Evolutionary conservation across 164 flowering plant genomes (phyloP), one percentile per base, ranked within the genome.

Genomic region (Vitis rupestris): DNA sequence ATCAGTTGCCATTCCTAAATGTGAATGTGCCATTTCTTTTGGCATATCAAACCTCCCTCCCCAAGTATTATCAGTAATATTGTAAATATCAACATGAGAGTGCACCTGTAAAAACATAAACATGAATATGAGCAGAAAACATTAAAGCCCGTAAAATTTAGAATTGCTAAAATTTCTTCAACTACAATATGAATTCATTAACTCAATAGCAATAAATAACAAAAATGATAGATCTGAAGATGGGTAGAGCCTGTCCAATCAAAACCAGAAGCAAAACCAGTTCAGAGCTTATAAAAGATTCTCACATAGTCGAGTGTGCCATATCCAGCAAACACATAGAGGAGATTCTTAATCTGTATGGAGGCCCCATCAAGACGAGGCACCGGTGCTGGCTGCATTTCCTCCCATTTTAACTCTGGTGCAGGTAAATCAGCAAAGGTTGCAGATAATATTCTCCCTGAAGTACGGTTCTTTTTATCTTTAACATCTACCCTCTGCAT

Each of bases 11-110:
- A 93, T 82, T 55, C 98, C 98, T 71, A 95, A 76, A 83, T 95
- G 99, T 30, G 99, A 95, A 83, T 95, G 79, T 37, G 96, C 99
- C 99, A 95, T 95, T 60, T 88, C 96, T 79, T 90, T 95, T 14
- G 99, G 99, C 81, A 81, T 84, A 59, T 85, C 89, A 73, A 94
- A 88, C 74, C 87, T 90, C 50, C 79, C 93, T 64, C 82, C 85
- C 99, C 99, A 94, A 37, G 85, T 83, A 72, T 94, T 90, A 37
- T 83, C 87, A 11, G 85, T 84, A 73, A 94, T 90, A 69, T 92
- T 90, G 76, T 83, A 94, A 44, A 94, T 72, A 74, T 94, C 98
- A 57, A 92, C 98, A 81, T 92, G 98, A 48, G 98, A 86, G 70
- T 94, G 98, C 69, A 94, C 99, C 99, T 92, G 59, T 4, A 52